Base-by-base conservation (phyloP, 139 green algal species). In the Chlorella sp. region DNA sequence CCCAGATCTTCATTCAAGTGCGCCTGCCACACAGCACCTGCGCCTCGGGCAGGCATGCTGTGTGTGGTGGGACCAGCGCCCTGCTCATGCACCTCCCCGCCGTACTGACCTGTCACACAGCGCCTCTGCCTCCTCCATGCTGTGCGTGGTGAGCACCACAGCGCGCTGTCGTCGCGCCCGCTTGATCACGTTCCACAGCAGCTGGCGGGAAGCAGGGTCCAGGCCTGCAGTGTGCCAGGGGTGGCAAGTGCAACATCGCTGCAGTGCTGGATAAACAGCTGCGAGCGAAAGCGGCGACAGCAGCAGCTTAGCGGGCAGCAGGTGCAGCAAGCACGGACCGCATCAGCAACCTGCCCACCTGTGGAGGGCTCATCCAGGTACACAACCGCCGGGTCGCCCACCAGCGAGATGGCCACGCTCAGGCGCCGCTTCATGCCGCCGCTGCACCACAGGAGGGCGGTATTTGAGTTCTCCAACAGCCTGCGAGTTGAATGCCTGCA, bases 101-200 rank as follows among this genome's bases (percentile, higher is more conserved):
- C 4, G 65, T 26, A 14, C 51, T 4, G 22, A 67, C 76, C 76
- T 84, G 86, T 97, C 94, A 73, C 95, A 98, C 85, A 98, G 91
- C 70, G 86, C 88, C 91, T 96, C 93, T 19, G 93, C 93, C 76
- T 90, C 87, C 65, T 88, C 81, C 93, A 98, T 98, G 85, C 76
- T 92, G 93, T 98, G 95, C 0, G 97, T 99, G 34, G 96, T 99
- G n/a, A 99, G 92, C 58, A 99, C 85, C 34, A 99, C 90, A 5
- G 94, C 94, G 24, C 83, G 74, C 67, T 86, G 80, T 32, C 74
- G 60, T 28, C 88, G 86, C 48, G 91, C 86, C 40, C 73, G 58
- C 74, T 86, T 91, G 69, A 98, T 96, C 48, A 96, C 77, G 20
- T 96, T 91, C 95, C 95, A 98, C 51, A 96, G 90, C 76, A 87